Evolutionary conservation across 2,329 filamentous ascomycete genomes (phyloP).

Genomic region (Immersiporthe knoxdaviesiana): DNA sequence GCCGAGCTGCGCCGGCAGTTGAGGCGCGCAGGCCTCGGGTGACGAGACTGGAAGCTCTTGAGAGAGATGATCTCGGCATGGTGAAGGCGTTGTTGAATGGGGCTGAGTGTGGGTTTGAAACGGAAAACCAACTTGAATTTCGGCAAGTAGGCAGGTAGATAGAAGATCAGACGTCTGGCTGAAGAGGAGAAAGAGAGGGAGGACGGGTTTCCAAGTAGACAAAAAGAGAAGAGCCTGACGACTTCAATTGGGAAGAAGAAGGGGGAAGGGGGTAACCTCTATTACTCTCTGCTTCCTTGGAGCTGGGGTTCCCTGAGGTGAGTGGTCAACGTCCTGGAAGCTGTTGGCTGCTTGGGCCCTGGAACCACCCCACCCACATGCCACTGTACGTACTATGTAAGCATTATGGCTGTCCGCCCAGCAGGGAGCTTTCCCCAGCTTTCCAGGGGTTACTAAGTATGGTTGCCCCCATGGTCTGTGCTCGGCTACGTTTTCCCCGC

Average conservation of each 20-base stretch:
- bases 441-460: conserved; percentile 23
- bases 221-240: neutral
- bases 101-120: neutral
- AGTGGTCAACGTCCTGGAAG: neutral
- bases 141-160: neutral
- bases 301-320: neutral
- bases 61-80: conserved; percentile 28
- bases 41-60: conserved; percentile 21
- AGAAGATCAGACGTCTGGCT: neutral
- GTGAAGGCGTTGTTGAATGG: neutral
- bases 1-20: conserved; percentile 13
- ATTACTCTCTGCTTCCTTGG: neutral
- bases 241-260: neutral
- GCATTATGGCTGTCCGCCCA: too few species aligned
- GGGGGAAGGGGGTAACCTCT: too few species aligned
- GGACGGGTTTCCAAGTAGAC: too few species aligned
- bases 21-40: conserved; percentile 23
- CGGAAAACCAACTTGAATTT: too few species aligned
- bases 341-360: neutral
- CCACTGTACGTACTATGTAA: too few species aligned
- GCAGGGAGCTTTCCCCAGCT: conserved; percentile 28
- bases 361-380: neutral
- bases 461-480: neutral
- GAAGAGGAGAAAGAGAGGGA: neutral
- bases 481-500: neutral